Conservation (phyloP, 192 early-diverging fungal species). For the Coemansia sp. region DNA sequence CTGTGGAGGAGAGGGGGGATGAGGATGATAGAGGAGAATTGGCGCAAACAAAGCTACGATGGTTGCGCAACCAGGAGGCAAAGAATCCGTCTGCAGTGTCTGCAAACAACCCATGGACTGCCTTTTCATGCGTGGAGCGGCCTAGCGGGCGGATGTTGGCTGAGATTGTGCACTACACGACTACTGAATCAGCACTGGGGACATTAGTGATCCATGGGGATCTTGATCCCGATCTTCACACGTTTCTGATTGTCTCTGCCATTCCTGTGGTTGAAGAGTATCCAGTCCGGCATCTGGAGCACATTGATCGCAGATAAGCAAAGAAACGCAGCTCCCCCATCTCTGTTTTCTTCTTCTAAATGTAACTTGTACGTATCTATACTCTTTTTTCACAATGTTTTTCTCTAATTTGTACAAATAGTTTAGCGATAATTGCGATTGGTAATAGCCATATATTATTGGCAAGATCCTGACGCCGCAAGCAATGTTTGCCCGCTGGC, state of each 20-base stretch:
- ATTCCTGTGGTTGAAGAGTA: slow-evolving; percentile 44
- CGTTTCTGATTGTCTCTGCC: slow-evolving; percentile 42
- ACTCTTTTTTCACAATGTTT: neutral
- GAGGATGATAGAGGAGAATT: no score
- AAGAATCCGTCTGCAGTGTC: slow-evolving; percentile 19
- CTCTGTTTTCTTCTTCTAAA: no score
- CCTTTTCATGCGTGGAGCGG: slow-evolving; percentile 36
- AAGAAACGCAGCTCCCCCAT: neutral
- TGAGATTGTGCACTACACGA: slow-evolving; percentile 17
- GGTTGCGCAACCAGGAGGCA: slow-evolving; percentile 30
- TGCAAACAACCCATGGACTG: slow-evolving; percentile 13
- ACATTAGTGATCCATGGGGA: slow-evolving; percentile 38
- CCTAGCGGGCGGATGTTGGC: slow-evolving; percentile 32
- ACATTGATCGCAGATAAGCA: slow-evolving; percentile 3
- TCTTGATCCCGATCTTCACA: slow-evolving; percentile 17
- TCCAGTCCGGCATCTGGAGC: slow-evolving; percentile 13
- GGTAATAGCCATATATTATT: no score
- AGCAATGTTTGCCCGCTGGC: no score
- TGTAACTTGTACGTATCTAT: no score
- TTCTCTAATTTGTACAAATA: no score
- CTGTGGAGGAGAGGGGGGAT: neutral
- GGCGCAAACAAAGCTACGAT: slow-evolving; percentile 16
- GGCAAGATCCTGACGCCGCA: no score
- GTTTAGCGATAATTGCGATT: no score
- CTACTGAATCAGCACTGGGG: slow-evolving; percentile 16